A percentile compares a stretch with the other conserved stretches of the same genome.
Conservation (phyloP, 2,329 filamentous ascomycete species). For the Trichoderma atroviride region DNA sequence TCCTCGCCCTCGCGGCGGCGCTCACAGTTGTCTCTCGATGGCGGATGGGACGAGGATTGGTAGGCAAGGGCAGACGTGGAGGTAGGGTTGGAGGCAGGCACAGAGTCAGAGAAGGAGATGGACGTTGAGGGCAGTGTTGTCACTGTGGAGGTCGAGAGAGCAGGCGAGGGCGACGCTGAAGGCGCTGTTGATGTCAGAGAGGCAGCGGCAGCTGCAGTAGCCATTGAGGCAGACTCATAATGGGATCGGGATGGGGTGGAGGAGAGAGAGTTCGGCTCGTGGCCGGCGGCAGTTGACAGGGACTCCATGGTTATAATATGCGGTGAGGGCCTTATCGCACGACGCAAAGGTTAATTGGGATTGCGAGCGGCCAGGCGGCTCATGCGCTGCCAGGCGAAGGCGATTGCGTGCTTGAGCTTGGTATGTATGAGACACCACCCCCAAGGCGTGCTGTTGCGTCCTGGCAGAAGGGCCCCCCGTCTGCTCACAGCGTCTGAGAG, state of each 20-base stretch:
- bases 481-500: neutral
- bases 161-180: conserved; percentile 2
- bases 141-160: conserved; percentile 15
- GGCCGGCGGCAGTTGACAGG: conserved; percentile 23
- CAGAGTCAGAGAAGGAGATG: neutral
- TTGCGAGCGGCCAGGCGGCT: conserved; percentile 23
- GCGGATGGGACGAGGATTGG: conserved; percentile 32
- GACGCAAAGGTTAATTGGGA: conserved; percentile 21
- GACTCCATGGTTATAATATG: conserved; percentile 28
- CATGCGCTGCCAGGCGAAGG: conserved; percentile 20
- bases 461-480: neutral
- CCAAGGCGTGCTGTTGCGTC: conserved; percentile 1
- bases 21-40: conserved; percentile 52
- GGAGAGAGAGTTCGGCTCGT: conserved; percentile 18
- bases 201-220: neutral
- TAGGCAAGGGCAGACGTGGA: conserved; percentile 5
- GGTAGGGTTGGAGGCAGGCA: neutral
- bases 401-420: conserved; percentile 28
- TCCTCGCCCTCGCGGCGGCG: conserved; percentile 54
- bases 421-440: conserved; percentile 27
- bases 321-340: conserved; percentile 25
- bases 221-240: conserved; percentile 12
- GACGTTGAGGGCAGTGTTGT: conserved; percentile 9
- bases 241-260: conserved; percentile 12
- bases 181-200: conserved; percentile 16